phyloP scores from a whole-genome alignment of 208 protist species.

The Leishmania major region DNA sequence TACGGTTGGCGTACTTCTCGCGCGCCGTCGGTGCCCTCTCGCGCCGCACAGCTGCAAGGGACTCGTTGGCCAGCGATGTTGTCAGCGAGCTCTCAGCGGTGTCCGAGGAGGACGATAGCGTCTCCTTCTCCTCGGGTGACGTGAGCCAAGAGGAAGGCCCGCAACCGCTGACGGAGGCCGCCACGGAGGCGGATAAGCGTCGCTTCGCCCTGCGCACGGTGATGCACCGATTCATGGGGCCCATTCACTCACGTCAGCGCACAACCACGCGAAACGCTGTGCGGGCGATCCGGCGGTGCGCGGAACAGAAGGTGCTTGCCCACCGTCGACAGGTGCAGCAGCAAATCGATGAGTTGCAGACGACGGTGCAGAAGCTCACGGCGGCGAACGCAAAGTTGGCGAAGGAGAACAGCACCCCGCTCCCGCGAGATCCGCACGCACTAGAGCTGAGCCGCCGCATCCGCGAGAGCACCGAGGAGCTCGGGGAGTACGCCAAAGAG shows the following conservation, averaged over 20 bases:
- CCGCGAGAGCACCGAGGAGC: conserved; percentile 59
- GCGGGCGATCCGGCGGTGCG: conserved; percentile 37
- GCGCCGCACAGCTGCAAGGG: conserved; percentile 1
- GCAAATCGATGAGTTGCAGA: conserved; percentile 36
- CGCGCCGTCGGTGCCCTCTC: conserved; percentile 23
- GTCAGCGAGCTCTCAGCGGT: conserved; percentile 29
- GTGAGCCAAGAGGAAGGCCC: conserved; percentile 27
- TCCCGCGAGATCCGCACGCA: conserved; percentile 73
- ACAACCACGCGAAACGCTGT: conserved; percentile 35
- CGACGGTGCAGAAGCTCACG: conserved; percentile 41
- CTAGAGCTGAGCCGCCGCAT: conserved; percentile 63
- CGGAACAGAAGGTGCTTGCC: conserved; percentile 35
- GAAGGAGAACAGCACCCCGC: conserved; percentile 66
- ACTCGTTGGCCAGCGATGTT: conserved; percentile 21
- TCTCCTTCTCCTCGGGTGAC: conserved; percentile 26
- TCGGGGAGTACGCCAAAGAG: conserved; percentile 43
- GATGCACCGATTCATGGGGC: conserved; percentile 34
- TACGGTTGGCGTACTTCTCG: conserved; percentile 64
- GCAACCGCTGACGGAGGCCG: conserved; percentile 17
- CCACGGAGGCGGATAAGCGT: conserved; percentile 26
- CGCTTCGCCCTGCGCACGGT: conserved; percentile 38
- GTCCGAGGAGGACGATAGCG: conserved; percentile 19
- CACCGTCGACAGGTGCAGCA: conserved; percentile 23
- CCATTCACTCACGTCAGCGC: conserved; percentile 39
- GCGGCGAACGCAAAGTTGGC: conserved; percentile 50